Evolutionary conservation across 2,329 filamentous ascomycete genomes (phyloP), one percentile per base, ranked within the genome.

Genomic region (Trichophaea hybrida): DNA sequence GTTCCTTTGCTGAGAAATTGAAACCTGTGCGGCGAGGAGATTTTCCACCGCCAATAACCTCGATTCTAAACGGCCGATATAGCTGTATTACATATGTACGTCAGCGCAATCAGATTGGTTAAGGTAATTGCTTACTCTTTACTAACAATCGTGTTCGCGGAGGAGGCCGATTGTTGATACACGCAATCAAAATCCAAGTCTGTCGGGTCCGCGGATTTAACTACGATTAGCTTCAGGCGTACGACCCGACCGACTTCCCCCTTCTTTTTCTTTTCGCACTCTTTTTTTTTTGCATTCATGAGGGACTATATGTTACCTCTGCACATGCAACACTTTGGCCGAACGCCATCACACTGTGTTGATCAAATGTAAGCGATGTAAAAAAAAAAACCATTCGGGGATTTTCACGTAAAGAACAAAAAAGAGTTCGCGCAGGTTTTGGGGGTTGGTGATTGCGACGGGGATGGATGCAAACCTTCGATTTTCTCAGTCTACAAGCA

Each of bases 261-360:
- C 24, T 24, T 24, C 24, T 24, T 12, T 12, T 44, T 12, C n/a
- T 12, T 12, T 24, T 15, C 31, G 15, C 43, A 17, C 58, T 60
- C 24, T 24, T 24, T 24, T 24, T 24, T 24, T 24, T 24, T 24
- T 24, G 24, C 24, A 24, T 24, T 24, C 24, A 24, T 24, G 24
- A 24, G 24, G 24, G 24, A 24, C 24, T 24, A 24, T 24, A 24
- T 24, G 24, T 24, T 60, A 63, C 63, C 63, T 13, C 61, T 64
- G 58, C 75, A 76, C 31, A 71, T 68, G n/a, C 71, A 72, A 61
- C 75, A 76, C 48, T 70, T 71, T 10, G 75, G 75, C 17, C 72
- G 69, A 8, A 63, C 64, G 8, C 74, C 74, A 68, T 76, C 73
- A 57, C 75, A 77, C 69, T 75, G 13, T n/a, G 13, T 53, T n/a